Evolutionary conservation across 179 eudicot genomes (phyloP).

Genomic region (Carnegiea gigantea): DNA sequence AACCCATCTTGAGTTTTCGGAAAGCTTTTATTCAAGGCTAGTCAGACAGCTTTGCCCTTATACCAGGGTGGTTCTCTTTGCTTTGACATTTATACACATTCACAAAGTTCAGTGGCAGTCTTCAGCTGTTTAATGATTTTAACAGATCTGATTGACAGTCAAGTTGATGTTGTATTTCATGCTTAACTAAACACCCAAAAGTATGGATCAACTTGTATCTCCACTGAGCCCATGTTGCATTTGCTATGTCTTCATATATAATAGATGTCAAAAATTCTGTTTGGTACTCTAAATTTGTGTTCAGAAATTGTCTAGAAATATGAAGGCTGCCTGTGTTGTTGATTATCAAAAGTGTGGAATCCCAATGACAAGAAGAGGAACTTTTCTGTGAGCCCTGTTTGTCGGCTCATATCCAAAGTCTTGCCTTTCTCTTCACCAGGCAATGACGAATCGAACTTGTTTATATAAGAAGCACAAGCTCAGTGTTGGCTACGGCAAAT

Average conservation of each 20-base stretch:
- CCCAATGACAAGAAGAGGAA: conserved; percentile 31
- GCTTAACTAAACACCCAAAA: neutral
- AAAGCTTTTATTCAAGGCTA: neutral
- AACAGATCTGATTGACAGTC: neutral
- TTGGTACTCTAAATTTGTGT: neutral
- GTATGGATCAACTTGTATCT: neutral
- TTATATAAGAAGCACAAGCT: conserved; percentile 27
- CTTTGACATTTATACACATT: neutral
- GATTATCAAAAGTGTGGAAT: conserved; percentile 23
- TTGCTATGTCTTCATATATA: neutral
- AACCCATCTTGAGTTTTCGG: neutral
- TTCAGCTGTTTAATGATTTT: neutral
- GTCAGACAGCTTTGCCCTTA: neutral
- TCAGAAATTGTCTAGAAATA: neutral
- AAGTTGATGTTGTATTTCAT: neutral
- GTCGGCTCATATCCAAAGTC: conserved; percentile 38
- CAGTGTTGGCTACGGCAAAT: conserved; percentile 35
- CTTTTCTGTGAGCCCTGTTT: conserved; percentile 37
- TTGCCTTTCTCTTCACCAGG: conserved; percentile 21
- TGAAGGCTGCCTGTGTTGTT: neutral
- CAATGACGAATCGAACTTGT: conserved; percentile 30
- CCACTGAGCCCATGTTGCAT: neutral
- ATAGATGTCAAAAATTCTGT: neutral
- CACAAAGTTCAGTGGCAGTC: neutral
- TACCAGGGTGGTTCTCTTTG: neutral